Evolutionary conservation across 2,329 filamentous ascomycete species (phyloP).

Genomic region (Alternaria incomplexa): DNA sequence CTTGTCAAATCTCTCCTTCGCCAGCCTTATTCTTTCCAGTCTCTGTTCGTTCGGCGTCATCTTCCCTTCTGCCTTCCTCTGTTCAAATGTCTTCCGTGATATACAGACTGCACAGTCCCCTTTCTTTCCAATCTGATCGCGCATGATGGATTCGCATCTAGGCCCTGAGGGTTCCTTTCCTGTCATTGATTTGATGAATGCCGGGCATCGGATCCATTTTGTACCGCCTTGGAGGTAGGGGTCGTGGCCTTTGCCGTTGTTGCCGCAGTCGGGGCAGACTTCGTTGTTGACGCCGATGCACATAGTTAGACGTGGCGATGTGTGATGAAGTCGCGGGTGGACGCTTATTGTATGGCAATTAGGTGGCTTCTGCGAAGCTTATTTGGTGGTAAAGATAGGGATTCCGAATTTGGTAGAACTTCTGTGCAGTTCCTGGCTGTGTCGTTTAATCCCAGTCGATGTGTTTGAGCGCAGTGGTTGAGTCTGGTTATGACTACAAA

Average conservation of each 20-base stretch:
- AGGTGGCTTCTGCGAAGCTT: not conserved
- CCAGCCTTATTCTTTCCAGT: not conserved
- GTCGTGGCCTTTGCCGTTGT: not conserved
- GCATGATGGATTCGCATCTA: not conserved
- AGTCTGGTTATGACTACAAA: not conserved
- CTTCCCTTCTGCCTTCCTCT: not conserved
- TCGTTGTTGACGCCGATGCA: not conserved
- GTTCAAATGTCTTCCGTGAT: not conserved
- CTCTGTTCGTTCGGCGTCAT: not conserved
- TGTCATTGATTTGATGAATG: not conserved
- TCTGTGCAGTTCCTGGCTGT: not conserved
- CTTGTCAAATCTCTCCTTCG: not conserved
- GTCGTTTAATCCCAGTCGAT: not conserved
- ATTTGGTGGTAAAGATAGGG: not conserved
- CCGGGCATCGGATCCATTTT: not conserved
- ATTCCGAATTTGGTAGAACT: not conserved
- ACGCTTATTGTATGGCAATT: rapidly evolving
- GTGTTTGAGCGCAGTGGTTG: not conserved
- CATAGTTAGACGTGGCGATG: not conserved
- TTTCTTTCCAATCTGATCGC: not conserved
- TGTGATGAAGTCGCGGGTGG: not conserved
- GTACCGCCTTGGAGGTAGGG: not conserved
- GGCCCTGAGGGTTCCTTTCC: not conserved
- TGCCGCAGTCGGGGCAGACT: not conserved
- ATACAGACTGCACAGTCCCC: not conserved